Percentiles rank a stretch among this genome's conserved stretches.
phyloP scores from a whole-genome alignment of 768 basidiomycete species.

The Trametes coccinea region DNA sequence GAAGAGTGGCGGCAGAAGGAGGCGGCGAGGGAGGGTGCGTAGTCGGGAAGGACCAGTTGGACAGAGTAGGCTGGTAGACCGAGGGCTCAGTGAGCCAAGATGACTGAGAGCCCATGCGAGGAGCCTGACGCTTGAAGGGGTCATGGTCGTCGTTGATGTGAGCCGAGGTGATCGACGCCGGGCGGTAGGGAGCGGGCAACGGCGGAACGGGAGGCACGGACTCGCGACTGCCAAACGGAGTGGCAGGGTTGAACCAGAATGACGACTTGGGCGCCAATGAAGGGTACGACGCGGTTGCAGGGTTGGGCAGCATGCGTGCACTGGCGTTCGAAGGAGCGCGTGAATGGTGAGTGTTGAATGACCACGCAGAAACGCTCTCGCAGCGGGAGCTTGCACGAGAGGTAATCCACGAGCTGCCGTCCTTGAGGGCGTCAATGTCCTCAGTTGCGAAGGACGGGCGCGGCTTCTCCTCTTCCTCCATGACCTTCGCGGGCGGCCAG shows the following conservation, averaged over 20 bases:
- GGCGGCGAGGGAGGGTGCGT: constrained; percentile 36
- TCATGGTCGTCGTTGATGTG: constrained; percentile 50
- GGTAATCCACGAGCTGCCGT: constrained; percentile 82
- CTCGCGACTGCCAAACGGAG: constrained; percentile 39
- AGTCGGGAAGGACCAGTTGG: constrained; percentile 71
- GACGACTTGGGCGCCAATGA: constrained; percentile 52
- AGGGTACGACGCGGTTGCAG: constrained; percentile 36
- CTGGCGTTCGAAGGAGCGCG: constrained; percentile 41
- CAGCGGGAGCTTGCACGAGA: constrained; percentile 57
- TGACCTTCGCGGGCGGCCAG: constrained; percentile 59
- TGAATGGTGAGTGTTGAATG: constrained; percentile 58
- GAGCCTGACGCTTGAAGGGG: constrained; percentile 58
- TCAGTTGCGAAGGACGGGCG: constrained; percentile 68
- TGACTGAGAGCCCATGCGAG: constrained; percentile 61
- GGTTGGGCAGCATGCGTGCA: constrained; percentile 31
- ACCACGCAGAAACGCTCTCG: constrained; percentile 67
- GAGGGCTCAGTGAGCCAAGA: constrained; percentile 74
- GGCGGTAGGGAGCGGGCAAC: constrained; percentile 59
- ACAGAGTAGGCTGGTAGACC: constrained; percentile 55
- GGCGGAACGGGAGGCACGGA: constrained; percentile 56
- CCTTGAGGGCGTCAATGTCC: constrained; percentile 70
- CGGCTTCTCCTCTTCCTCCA: constrained; percentile 50
- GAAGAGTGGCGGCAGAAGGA: constrained; percentile 35
- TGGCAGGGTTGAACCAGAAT: constrained; percentile 58
- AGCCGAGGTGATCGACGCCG: constrained; percentile 42